phyloP scores from a whole-genome alignment of 148 eudicot genomes.

The Nepenthes gracilis region DNA sequence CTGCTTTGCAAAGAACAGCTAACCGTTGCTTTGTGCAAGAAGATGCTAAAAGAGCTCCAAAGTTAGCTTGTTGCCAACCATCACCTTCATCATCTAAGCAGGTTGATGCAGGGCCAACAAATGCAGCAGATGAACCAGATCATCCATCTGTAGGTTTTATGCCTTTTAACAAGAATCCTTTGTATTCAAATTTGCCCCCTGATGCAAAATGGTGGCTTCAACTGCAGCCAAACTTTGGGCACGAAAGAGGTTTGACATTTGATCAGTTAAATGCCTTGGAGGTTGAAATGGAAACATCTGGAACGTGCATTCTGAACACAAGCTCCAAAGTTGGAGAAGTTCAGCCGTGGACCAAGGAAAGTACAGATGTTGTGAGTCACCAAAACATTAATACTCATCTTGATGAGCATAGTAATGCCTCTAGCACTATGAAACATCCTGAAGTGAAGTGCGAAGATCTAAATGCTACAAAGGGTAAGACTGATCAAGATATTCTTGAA shows the following conservation, averaged over 20 bases:
- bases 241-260: conserved; percentile 24
- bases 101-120: conserved; percentile 31
- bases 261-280: conserved; percentile 23
- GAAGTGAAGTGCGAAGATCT: conserved; percentile 17
- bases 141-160: conserved; percentile 33
- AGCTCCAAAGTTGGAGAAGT: conserved; percentile 7
- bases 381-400: conserved; percentile 13
- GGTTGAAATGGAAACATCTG: conserved; percentile 20
- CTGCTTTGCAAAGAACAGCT: conserved; percentile 91
- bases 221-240: conserved; percentile 37
- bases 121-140: conserved; percentile 28
- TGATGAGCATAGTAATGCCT: conserved; percentile 8
- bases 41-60: conserved; percentile 97
- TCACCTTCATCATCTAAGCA: conserved; percentile 39
- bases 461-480: conserved; percentile 18
- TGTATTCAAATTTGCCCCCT: conserved; percentile 52
- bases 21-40: conserved; percentile 88
- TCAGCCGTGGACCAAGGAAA: conserved; percentile 9
- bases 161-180: conserved; percentile 35
- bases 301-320: conserved; percentile 4
- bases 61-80: conserved; percentile 72
- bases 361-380: conserved; percentile 3
- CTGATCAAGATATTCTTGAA: conserved; percentile 28
- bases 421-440: conserved; percentile 12
- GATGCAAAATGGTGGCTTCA: conserved; percentile 90